Evolutionary conservation across 116 monocot genomes (phyloP), one percentile per base, ranked within the genome.

Genomic region (Posidonia oceanica): DNA sequence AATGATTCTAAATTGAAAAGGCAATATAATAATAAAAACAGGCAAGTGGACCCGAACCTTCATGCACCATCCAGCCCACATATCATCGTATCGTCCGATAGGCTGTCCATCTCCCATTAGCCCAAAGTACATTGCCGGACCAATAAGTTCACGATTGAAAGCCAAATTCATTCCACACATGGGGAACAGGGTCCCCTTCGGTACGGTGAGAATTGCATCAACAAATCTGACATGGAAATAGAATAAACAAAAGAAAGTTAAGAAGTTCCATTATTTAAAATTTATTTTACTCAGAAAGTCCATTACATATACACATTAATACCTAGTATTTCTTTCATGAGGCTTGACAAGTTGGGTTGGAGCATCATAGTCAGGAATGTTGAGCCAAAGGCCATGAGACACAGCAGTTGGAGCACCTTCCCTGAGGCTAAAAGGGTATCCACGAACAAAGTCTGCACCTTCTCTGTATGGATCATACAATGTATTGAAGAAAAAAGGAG

Each of bases 111-210:
- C 86, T 38, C 90, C 90, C 86, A 90, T 86, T 20, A 86, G 81
- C 14, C 89, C 89, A 75, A 90, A 90, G 82, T 90, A 90, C 90
- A 90, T 90, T 16, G 90, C 86, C 44, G 90, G 84, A 8, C 90
- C 90, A 65, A 90, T 81, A 20, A 86, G 80, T 29, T 90, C 86
- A 23, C 90, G 86, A 64, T 90, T 79, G 71, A 90, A 90, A 42
- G 82, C 90, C 53, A 86, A 72, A 72, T 90, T 90, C 90, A 90
- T 90, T 16, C 90, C 90, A 67, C 83, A 90, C 90, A 90, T 90
- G 3, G 86, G 86, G 59, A 90, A 84, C 51, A 90, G 61, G 16
- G 85, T 82, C 54, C 81, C 86, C 65, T 90, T 90, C 13, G 90
- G 90, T 7, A 90, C 77, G 5, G 87, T 90, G 66, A 86, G 80